Evolutionary conservation across 2,329 filamentous ascomycete genomes (phyloP), one percentile per base, ranked within the genome.

Genomic region (Fusarium fujikuroi): DNA sequence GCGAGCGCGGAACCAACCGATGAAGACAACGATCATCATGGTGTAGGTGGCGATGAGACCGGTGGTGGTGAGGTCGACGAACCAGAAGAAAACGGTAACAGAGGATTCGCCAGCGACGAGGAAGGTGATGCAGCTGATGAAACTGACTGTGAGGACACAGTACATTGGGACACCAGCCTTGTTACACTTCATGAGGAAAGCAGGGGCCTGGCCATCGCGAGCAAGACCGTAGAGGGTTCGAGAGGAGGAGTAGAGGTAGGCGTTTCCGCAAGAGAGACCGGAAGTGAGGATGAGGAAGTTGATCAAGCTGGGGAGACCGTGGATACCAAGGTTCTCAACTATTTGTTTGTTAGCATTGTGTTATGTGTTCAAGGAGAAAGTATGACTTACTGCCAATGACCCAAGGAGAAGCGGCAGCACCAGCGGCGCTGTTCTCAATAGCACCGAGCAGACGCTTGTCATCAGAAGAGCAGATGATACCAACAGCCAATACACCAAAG

Each of bases 261-360:
- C 84, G 69, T 86, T 86, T 21, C 84, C 85, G 46, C 82, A 83
- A 46, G 82, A 84, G 66, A 79, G 78, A 52, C 80, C 82, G 15
- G 79, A 83, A 11, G 91, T 89, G 53, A 93, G 84, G 73, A 93
- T 89, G 37, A 89, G 89, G 36, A 87, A 88, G 77, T 90, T 91
- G 70, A 89, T 84, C 42, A 91, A 79, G 57, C 87, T 82, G 16
- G 88, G 87, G 19, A 90, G 84, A 18, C 85, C 86, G 2, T 76
- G 76, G 63, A 90, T 86, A 21, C 84, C 81, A 57, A 89, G 74
- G 75, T 88, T 87, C 64, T 83, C 80, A 82, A 90, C 71, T 74
- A 19, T 2, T 21, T 7, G 19, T 9, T 23, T n/a, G 59, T 70
- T 21, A 74, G 62, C 7, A 34, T n/a, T 36, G 14, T 19, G 3